Evolutionary conservation across 441 rosid species (phyloP).

Genomic region (Eugenia klotzschiana): DNA sequence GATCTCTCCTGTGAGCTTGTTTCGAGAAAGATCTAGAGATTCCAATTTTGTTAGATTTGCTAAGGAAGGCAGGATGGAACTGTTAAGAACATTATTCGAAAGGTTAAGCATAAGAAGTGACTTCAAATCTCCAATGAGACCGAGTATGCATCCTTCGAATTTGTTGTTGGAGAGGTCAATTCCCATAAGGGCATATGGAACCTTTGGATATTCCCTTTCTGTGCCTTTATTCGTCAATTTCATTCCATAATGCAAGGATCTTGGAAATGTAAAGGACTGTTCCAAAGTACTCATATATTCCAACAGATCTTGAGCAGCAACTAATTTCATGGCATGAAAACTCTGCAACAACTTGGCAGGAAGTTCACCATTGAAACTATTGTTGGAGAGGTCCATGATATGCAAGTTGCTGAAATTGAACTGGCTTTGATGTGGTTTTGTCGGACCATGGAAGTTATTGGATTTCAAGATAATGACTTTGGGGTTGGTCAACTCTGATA

Average conservation of each 20-base stretch:
- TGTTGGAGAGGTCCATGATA: background rate
- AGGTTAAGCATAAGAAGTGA: background rate
- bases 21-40: background rate
- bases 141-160: background rate
- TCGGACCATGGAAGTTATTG: background rate
- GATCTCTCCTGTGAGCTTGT: background rate
- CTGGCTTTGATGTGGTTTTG: background rate
- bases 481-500: background rate
- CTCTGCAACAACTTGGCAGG: background rate
- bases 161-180: background rate
- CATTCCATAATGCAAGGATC: accelerated
- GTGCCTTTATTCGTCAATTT: background rate
- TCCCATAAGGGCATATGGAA: background rate
- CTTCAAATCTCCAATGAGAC: background rate
- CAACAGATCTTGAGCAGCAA: background rate
- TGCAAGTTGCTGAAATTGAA: background rate
- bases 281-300: accelerated
- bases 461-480: background rate
- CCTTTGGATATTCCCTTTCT: background rate
- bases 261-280: accelerated
- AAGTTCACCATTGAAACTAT: background rate
- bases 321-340: background rate
- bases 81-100: accelerated
- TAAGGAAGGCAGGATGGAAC: background rate
- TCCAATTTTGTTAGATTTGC: accelerated